A percentile compares a stretch with the other conserved stretches of the same genome.
These are phyloP conservation scores for Cadophora luteo-olivacea DNA, from an alignment of 2,329 filamentous ascomycete species.

Conservation along the genomic window DNA sequence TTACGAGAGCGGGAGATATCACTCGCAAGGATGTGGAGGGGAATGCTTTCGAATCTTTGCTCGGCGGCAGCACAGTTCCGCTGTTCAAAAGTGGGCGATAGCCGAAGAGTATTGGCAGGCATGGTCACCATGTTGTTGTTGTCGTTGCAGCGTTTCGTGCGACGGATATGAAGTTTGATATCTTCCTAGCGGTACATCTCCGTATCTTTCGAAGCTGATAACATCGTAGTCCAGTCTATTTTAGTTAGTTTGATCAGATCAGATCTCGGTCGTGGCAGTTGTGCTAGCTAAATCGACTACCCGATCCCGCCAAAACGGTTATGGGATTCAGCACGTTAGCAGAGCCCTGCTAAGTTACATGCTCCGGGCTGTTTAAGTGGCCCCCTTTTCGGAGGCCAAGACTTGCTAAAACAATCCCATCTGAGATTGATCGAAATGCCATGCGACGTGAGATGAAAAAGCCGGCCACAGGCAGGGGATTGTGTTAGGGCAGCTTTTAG, in stretches of 20 bases:
- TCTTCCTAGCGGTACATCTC: background rate
- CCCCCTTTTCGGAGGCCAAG: slow-evolving; percentile 23
- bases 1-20: slow-evolving; percentile 27
- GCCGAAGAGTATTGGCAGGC: background rate
- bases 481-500: slow-evolving; percentile 22
- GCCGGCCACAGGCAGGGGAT: slow-evolving; percentile 21
- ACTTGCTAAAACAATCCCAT: slow-evolving; percentile 29
- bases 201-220: background rate
- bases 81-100: slow-evolving; percentile 20
- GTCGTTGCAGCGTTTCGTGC: background rate
- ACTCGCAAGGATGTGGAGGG: slow-evolving; percentile 17
- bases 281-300: slow-evolving; percentile 12
- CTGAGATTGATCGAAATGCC: slow-evolving; percentile 23
- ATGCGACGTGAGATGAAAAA: slow-evolving; percentile 18
- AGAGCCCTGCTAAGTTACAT: slow-evolving; percentile 19
- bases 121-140: background rate
- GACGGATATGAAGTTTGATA: background rate
- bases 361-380: slow-evolving; percentile 16
- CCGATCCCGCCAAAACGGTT: slow-evolving; percentile 34
- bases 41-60: background rate
- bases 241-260: slow-evolving; percentile 14
- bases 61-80: slow-evolving; percentile 20
- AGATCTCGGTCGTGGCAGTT: slow-evolving; percentile 20
- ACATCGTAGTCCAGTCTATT: slow-evolving; percentile 6
- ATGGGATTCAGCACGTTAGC: slow-evolving; percentile 22